Conservation (phyloP, 805 yeast species). For the Candida palmyrensis region DNA sequence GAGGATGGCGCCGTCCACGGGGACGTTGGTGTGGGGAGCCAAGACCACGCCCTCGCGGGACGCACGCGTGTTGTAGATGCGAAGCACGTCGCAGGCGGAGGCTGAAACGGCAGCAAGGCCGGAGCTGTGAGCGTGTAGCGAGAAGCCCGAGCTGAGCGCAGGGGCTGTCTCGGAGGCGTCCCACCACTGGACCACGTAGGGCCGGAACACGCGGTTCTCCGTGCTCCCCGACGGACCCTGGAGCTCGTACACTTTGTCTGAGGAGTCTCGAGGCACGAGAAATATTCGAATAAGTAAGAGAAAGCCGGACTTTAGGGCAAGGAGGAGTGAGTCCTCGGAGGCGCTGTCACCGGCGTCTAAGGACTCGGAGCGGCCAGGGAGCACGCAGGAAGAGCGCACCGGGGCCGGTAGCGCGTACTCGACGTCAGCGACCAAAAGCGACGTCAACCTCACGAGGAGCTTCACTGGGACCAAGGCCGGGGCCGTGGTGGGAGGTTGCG, state of each 20-base stretch:
- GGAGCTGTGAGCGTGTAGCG: slow-evolving; percentile 28
- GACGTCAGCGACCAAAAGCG: slow-evolving; percentile 24
- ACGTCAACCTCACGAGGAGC: slow-evolving; percentile 27
- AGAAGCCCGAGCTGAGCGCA: slow-evolving; percentile 17
- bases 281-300: slow-evolving; percentile 35
- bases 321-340: slow-evolving; percentile 34
- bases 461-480: slow-evolving; percentile 11
- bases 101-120: slow-evolving; percentile 37
- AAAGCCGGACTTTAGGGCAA: slow-evolving; percentile 37
- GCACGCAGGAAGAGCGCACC: slow-evolving; percentile 26
- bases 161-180: slow-evolving; percentile 13
- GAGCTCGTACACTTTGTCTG: slow-evolving; percentile 17
- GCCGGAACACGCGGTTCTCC: slow-evolving; percentile 24
- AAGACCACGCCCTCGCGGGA: slow-evolving; percentile 35
- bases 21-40: slow-evolving; percentile 32
- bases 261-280: slow-evolving; percentile 25
- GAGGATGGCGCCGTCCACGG: slow-evolving; percentile 36
- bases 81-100: slow-evolving; percentile 28
- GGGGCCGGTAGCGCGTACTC: slow-evolving; percentile 26
- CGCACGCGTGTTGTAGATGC: slow-evolving; percentile 30
- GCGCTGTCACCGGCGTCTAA: slow-evolving; percentile 8
- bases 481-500: neutral
- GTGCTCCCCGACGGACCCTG: slow-evolving; percentile 5
- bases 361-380: slow-evolving; percentile 18
- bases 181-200: slow-evolving; percentile 52